Conservation (phyloP, 2,329 filamentous ascomycete genomes). For the Fusarium sarcochroum region DNA sequence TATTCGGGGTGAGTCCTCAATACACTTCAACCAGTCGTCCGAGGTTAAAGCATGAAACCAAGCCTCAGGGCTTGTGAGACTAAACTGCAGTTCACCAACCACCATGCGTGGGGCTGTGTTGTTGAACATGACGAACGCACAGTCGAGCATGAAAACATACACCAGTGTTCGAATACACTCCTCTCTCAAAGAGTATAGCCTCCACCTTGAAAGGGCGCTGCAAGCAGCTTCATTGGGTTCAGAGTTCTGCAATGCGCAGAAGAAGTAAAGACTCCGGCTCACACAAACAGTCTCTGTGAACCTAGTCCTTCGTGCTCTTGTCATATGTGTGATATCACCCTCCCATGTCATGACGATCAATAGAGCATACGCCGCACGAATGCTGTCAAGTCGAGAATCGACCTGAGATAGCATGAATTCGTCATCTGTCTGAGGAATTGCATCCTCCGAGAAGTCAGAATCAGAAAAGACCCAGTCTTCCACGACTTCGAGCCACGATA, state of each 20-base stretch:
- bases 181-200: slow-evolving; percentile 8
- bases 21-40: background rate
- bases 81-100: slow-evolving; percentile 14
- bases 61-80: slow-evolving; percentile 9
- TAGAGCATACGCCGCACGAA: slow-evolving; percentile 3
- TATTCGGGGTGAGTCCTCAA: background rate
- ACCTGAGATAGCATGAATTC: background rate
- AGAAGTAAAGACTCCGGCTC: background rate
- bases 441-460: slow-evolving; percentile 10
- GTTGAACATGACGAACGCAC: slow-evolving; percentile 34
- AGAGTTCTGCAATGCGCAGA: background rate
- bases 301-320: background rate
- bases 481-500: slow-evolving; percentile 9
- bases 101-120: slow-evolving; percentile 26
- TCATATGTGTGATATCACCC: background rate
- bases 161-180: slow-evolving; percentile 26
- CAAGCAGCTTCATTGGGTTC: background rate
- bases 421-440: background rate
- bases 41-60: slow-evolving; percentile 15
- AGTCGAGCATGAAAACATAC: slow-evolving; percentile 32
- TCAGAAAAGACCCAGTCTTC: slow-evolving; percentile 24
- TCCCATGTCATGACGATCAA: slow-evolving; percentile 8
- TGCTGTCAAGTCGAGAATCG: background rate
- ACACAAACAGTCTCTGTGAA: background rate
- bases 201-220: background rate